phyloP scores from a whole-genome alignment of 2,329 filamentous ascomycete genomes.

The Colletotrichum filicis region DNA sequence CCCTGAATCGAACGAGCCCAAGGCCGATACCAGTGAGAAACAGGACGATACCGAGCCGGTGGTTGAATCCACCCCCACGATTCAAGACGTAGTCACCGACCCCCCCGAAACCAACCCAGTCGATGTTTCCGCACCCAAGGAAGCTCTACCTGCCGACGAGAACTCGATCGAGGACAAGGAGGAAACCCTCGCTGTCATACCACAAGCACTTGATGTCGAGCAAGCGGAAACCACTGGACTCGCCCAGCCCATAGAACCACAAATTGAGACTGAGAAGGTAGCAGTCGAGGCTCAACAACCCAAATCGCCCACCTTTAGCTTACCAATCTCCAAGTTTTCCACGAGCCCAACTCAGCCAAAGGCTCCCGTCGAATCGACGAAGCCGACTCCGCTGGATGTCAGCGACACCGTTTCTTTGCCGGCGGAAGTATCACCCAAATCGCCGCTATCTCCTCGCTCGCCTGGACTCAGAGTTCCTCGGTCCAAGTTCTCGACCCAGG shows the following conservation, averaged over 20 bases:
- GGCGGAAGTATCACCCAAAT: slow-evolving; percentile 37
- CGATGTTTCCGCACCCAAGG: background rate
- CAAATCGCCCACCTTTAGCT: slow-evolving; percentile 17
- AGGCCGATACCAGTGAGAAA: slow-evolving; percentile 17
- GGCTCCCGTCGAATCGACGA: slow-evolving; percentile 7
- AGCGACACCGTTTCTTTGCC: background rate
- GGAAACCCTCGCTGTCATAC: background rate
- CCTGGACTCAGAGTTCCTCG: slow-evolving; percentile 45
- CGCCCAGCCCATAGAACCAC: slow-evolving; percentile 6
- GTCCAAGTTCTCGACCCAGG: slow-evolving; percentile 57
- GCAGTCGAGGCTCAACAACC: slow-evolving; percentile 8
- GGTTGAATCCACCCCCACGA: background rate
- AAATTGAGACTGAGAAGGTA: slow-evolving; percentile 11
- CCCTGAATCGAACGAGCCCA: background rate
- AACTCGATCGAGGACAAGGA: background rate
- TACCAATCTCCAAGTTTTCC: slow-evolving; percentile 35
- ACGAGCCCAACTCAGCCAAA: slow-evolving; percentile 24
- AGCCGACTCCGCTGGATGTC: background rate
- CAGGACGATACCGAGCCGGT: slow-evolving; percentile 36
- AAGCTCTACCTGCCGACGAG: slow-evolving; percentile 34
- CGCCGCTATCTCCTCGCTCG: slow-evolving; percentile 18
- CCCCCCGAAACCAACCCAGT: background rate
- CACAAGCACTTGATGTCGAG: background rate
- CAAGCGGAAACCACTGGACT: background rate
- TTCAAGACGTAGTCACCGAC: background rate